A percentile compares a stretch with the other conserved stretches of the same genome.
Evolutionary conservation across 306 rosid genomes (phyloP).

Genomic region (Cucumis hystrix): DNA sequence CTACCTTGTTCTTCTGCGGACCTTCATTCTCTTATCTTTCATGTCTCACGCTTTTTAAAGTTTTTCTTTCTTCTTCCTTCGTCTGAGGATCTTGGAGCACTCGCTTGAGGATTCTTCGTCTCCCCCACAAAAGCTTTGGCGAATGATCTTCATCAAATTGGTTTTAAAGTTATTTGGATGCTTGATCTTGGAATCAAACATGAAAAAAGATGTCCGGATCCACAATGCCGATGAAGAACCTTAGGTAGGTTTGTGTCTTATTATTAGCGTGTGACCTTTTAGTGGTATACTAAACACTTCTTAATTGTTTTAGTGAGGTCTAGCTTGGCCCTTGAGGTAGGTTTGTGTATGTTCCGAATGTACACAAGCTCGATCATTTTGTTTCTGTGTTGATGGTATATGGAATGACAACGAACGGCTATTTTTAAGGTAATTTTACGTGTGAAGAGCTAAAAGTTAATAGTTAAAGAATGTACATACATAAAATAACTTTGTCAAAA

Average conservation of each 20-base stretch:
- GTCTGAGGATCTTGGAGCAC: no score
- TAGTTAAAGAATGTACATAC: no score
- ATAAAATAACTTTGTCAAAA: no score
- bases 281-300: conserved; percentile 1
- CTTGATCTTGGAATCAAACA: conserved; percentile 85
- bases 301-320: conserved; percentile 38
- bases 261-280: not conserved
- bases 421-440: conserved; percentile 52
- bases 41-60: no score
- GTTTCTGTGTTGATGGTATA: conserved; percentile 55
- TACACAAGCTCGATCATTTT: conserved; percentile 68
- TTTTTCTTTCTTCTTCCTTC: no score
- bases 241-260: conserved; percentile 38
- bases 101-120: no score
- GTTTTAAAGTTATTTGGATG: conserved; percentile 93
- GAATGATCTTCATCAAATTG: conserved; percentile 42
- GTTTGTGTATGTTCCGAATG: conserved; percentile 92
- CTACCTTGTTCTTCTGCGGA: no score
- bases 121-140: conserved; percentile 35
- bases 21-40: no score
- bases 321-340: conserved; percentile 96
- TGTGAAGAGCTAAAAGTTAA: not conserved
- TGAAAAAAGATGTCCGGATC: conserved; percentile 75
- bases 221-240: no score
- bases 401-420: conserved; percentile 95